phyloP scores from a whole-genome alignment of 176 grass and related monocot genomes.

The Juncus inflexus region DNA sequence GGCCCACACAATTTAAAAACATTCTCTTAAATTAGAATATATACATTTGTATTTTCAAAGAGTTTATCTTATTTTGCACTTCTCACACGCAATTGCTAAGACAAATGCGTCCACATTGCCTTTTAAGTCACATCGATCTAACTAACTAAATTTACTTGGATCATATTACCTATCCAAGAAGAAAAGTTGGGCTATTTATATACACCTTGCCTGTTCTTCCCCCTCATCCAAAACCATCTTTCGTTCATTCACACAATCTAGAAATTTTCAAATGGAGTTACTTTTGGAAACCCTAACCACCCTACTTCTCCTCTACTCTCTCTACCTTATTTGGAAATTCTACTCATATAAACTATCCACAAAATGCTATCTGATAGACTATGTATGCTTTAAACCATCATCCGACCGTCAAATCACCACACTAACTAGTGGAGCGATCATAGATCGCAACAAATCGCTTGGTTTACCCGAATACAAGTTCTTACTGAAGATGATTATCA shows the following conservation, averaged over 20 bases:
- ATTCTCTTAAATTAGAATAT: too few relatives aligned
- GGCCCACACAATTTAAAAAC: too few relatives aligned
- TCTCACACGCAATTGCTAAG: too few relatives aligned
- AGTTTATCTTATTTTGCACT: too few relatives aligned
- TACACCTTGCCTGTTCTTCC: background rate
- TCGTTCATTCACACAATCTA: background rate
- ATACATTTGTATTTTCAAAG: too few relatives aligned
- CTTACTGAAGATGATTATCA: conserved; percentile 32
- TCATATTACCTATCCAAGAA: too few relatives aligned
- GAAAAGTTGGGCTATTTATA: conserved; percentile 10
- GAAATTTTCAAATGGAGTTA: background rate
- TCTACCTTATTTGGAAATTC: conserved; percentile 18
- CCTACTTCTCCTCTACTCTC: conserved; percentile 24
- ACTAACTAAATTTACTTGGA: too few relatives aligned
- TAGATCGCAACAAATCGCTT: conserved; percentile 27
- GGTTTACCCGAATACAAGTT: conserved; percentile 22
- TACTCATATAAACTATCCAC: background rate
- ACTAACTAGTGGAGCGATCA: background rate
- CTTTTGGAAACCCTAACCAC: conserved; percentile 3
- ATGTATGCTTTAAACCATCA: conserved; percentile 32
- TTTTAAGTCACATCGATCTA: too few relatives aligned
- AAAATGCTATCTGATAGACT: conserved; percentile 30
- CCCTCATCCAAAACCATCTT: background rate
- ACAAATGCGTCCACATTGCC: too few relatives aligned
- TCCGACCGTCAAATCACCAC: conserved; percentile 29